Base-by-base conservation (phyloP, 208 protist species). In the Wallacemonas collosoma region DNA sequence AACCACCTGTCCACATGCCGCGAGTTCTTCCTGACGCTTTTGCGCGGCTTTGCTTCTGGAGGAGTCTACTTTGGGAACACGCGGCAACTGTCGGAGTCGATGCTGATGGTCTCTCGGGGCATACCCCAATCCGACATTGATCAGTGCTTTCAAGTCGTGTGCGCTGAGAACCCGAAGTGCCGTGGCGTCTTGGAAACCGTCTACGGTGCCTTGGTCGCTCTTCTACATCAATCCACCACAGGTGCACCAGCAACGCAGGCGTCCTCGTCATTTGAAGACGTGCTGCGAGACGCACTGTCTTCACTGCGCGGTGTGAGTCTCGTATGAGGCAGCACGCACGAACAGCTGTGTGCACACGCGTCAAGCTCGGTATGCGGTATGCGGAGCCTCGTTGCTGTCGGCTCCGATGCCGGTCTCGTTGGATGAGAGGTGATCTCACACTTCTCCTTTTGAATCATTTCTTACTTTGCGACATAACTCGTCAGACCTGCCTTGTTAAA, bases 231-330 rank as follows among this genome's bases (percentile, higher is more conserved):
- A 45, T n/a, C 17, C 47, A 50, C 40, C 41, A 51, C 36, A 45
- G 48, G 55, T 35, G 68, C 77, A 36, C 56, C 56, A 36, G 56
- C 56, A 5, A 5, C 56, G 17, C 35, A 26, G 38, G 38, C 26
- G 26, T 26, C 26, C 26, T 26, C 67, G n/a, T 36, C 48, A 14
- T 85, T 89, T 26, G 78, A 84, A 64, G 76, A 75, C 26, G 48
- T 71, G 11, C 61, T 89, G 39, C 77, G 86, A 56, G 81, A 89
- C 47, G 48, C 70, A 3, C 58, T 86, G 7, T 82, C 72, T 1
- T 77, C 70, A 14, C 44, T 87, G 41, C 69, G 74, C 43, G 80
- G 80, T 39, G 78, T 79, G 1, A 70, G 66, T 44, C 71, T 85
- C 62, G 68, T 85, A 54, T 61, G 43, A 65, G 5, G 1, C 26